phyloP scores from a whole-genome alignment of 1,139 yeast species.

The Saccharomyces hybrid region DNA sequence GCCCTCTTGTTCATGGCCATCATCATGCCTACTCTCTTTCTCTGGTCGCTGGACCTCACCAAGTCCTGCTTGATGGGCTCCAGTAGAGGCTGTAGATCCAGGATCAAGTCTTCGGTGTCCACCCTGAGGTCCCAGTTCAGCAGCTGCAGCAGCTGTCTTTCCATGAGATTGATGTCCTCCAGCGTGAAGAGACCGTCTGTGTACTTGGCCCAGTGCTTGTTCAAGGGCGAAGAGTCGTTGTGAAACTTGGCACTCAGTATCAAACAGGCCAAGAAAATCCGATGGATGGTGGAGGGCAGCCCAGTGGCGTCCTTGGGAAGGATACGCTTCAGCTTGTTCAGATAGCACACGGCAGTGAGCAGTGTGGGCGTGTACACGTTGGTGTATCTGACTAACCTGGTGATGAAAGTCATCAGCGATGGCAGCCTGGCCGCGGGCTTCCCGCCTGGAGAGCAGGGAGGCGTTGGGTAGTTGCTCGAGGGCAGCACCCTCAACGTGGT shows the following conservation, averaged over 20 bases:
- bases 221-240: constrained; percentile 71
- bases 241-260: constrained; percentile 66
- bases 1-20: constrained; percentile 1
- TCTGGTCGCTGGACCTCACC: constrained; percentile 31
- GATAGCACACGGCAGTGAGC: constrained; percentile 61
- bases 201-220: constrained; percentile 69
- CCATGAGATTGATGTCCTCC: constrained; percentile 72
- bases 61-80: constrained; percentile 58
- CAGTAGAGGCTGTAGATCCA: constrained; percentile 44
- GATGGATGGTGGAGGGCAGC: constrained; percentile 66
- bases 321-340: constrained; percentile 50
- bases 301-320: constrained; percentile 69
- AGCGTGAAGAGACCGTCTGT: constrained; percentile 63
- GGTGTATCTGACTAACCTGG: constrained; percentile 61
- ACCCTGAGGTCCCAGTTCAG: constrained; percentile 65
- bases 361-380: constrained; percentile 72
- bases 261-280: constrained; percentile 65
- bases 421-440: constrained; percentile 36
- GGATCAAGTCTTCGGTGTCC: constrained; percentile 45
- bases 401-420: constrained; percentile 65
- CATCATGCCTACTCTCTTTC: constrained; percentile 14
- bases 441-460: constrained; percentile 12
- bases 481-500: constrained; percentile 29
- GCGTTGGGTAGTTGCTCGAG: constrained; percentile 13
- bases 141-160: constrained; percentile 60